Conservation (phyloP, 202 grass and related monocot genomes). For the Dendrocalamus latiflorus region DNA sequence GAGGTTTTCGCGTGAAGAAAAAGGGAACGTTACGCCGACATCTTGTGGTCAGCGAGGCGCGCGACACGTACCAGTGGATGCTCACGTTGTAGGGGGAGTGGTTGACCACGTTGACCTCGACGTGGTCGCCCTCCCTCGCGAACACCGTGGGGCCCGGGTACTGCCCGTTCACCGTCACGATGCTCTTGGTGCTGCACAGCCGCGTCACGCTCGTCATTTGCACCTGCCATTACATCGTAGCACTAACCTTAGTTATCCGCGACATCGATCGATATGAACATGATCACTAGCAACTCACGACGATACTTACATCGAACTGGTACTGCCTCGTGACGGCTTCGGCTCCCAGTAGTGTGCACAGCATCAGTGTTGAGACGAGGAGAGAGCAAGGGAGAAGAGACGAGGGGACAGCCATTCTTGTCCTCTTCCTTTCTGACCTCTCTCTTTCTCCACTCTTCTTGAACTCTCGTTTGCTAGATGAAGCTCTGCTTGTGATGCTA, state of each 20-base stretch:
- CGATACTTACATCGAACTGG: slow-evolving; percentile 61
- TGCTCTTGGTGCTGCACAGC: slow-evolving; percentile 67
- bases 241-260: background rate
- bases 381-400: background rate
- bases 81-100: slow-evolving; percentile 53
- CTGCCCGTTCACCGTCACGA: slow-evolving; percentile 83
- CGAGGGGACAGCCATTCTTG: slow-evolving; percentile 32
- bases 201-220: slow-evolving; percentile 56
- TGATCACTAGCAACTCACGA: too few relatives aligned
- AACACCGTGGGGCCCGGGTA: slow-evolving; percentile 54
- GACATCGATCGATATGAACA: too few relatives aligned
- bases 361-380: background rate
- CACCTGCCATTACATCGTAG: slow-evolving; percentile 34
- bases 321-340: slow-evolving; percentile 51
- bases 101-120: slow-evolving; percentile 59
- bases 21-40: too few relatives aligned
- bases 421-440: background rate
- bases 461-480: background rate
- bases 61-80: slow-evolving; percentile 65
- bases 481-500: slow-evolving; percentile 7
- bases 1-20: too few relatives aligned
- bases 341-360: background rate
- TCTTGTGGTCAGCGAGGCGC: too few relatives aligned
- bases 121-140: slow-evolving; percentile 59
- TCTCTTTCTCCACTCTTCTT: background rate